Base-by-base conservation (phyloP, 2,329 filamentous ascomycete genomes). In the Hysterium pulicare region DNA sequence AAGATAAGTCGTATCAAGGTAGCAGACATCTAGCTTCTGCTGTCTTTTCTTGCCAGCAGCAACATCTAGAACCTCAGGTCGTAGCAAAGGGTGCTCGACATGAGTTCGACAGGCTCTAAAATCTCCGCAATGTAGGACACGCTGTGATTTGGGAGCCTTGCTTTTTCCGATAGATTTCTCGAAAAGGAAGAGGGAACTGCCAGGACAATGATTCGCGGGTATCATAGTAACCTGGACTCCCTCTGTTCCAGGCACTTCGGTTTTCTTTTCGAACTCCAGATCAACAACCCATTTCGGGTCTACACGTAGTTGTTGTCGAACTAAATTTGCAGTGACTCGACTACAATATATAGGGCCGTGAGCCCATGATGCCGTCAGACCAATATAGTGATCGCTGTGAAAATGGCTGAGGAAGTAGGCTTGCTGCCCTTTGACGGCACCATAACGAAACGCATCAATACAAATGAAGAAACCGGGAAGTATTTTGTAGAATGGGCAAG, bases 401-500 rank as follows among this genome's bases (percentile, higher is more conserved):
- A 97, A 98, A 62, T 98, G 93, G 55, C 90, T 96, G 9, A 98
- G 77, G 54, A 98, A 98, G 62, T 98, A 98, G 1, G 91, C 93
- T 41, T 87, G 85, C 64, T 90, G 95, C 1, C 89, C 90, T 60
- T 94, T 79, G 0, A 98, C 88, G 3, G 90, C 89, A 2, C 93
- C 93, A 59, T 97, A 98, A 16, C 91, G 83, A 59, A 98, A 95
- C 0, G 93, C 93, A 66, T 98, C 93, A 1, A 98, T 93, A 44
- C 89, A 94, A 40, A 97, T 94, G 50, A 79, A 88, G 57, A 96
- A 86, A 0, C 89, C 90, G 0, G 91, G 90, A 70, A 98, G 84
- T 50, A 97, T 96, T 67, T 98, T 98, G 73, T 98, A 98, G 58
- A 98, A 98, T 0, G 93, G 93, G 59, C 93, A 98, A 0, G 89